Evolutionary conservation across 2,329 filamentous ascomycete species (phyloP).

Genomic region (Cadophora sp.): DNA sequence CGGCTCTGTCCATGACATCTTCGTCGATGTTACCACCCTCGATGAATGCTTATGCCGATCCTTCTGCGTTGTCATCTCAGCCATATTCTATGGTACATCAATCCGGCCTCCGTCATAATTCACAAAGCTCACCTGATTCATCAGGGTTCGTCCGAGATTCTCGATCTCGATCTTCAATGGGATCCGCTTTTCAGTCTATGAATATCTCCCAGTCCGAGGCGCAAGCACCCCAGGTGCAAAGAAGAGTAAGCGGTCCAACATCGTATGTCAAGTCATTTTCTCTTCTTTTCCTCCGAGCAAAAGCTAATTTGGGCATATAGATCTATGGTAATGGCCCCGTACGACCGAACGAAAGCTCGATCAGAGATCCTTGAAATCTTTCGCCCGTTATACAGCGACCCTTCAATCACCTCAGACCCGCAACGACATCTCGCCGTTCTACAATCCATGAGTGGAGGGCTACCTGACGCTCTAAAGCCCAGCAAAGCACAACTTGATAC

Average conservation of each 20-base stretch:
- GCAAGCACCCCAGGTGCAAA: conserved; percentile 31
- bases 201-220: conserved; percentile 40
- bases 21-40: conserved; percentile 43
- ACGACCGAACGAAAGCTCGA: conserved; percentile 47
- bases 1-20: conserved; percentile 43
- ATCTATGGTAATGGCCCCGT: conserved; percentile 44
- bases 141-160: conserved; percentile 45
- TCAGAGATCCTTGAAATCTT: conserved; percentile 47
- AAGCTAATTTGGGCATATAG: conserved; percentile 35
- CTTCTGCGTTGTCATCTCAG: conserved; percentile 42
- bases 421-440: conserved; percentile 46
- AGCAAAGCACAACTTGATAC: conserved; percentile 49
- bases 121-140: conserved; percentile 48
- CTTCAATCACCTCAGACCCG: conserved; percentile 45
- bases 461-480: conserved; percentile 48
- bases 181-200: conserved; percentile 46
- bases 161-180: conserved; percentile 45
- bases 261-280: conserved; percentile 26
- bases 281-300: not conserved
- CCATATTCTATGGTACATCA: conserved; percentile 47
- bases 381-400: conserved; percentile 46
- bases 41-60: conserved; percentile 44
- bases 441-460: conserved; percentile 42
- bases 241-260: conserved; percentile 32
- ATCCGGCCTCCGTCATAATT: conserved; percentile 46